Evolutionary conservation across 805 yeast genomes (phyloP).

Genomic region (Suhomyces pyralidae): DNA sequence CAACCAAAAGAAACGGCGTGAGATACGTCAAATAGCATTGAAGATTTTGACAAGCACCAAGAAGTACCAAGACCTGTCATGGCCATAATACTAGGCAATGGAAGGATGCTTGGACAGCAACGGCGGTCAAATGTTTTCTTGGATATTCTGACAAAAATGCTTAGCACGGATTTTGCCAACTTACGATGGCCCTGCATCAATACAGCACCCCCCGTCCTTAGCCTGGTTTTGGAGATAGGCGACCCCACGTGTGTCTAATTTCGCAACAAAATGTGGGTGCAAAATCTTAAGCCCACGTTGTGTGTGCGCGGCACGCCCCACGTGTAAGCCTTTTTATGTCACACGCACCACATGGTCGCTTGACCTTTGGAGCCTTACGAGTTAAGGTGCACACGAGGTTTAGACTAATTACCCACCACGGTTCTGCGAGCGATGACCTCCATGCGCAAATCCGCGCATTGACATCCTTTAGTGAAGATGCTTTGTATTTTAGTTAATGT

Average conservation of each 20-base stretch:
- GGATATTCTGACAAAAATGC: neutral
- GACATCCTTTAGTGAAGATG: neutral
- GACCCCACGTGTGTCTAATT: constrained; percentile 8
- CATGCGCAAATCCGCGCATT: neutral
- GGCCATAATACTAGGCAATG: neutral
- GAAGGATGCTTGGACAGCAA: neutral
- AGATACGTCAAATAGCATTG: neutral
- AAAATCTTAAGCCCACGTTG: constrained; percentile 6
- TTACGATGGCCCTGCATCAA: neutral
- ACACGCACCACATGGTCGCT: neutral
- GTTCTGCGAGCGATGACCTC: neutral
- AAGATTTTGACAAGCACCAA: neutral
- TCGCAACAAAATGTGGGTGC: constrained; percentile 2
- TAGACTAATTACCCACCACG: neutral
- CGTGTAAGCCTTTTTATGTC: constrained; percentile 4
- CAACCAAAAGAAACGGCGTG: neutral
- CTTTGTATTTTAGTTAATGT: neutral
- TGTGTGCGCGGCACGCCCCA: constrained; percentile 8
- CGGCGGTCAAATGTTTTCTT: neutral
- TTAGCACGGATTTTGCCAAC: neutral
- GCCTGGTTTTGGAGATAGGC: neutral
- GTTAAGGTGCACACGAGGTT: neutral
- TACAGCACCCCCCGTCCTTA: neutral
- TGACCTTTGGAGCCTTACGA: neutral
- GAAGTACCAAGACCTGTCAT: neutral